These are phyloP conservation scores for Dryas alaskensis DNA, from an alignment of 306 rosid species.

Conservation along the genomic window DNA sequence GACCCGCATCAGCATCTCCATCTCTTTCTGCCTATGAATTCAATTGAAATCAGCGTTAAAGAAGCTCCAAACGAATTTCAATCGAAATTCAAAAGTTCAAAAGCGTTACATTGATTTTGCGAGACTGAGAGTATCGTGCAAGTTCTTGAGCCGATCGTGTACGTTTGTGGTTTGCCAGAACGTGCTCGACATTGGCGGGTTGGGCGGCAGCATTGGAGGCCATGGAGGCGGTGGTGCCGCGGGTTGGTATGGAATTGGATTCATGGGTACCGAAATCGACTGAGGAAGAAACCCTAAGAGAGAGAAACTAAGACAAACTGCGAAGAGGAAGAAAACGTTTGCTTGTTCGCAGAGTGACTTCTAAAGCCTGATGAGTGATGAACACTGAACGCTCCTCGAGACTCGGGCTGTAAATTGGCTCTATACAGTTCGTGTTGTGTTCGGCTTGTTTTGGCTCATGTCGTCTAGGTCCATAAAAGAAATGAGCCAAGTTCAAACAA, in stretches of 20 bases:
- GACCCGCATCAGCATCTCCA: conserved; percentile 54
- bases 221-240: conserved; percentile 29
- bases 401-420: too few species aligned
- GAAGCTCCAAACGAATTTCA: not conserved
- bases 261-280: conserved; percentile 32
- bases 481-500: too few species aligned
- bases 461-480: too few species aligned
- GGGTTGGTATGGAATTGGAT: conserved; percentile 45
- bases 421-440: too few species aligned
- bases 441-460: too few species aligned
- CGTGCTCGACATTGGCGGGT: conserved; percentile 47
- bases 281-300: not conserved
- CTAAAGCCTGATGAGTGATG: too few species aligned
- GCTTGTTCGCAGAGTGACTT: not conserved
- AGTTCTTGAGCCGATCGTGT: conserved; percentile 40
- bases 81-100: not conserved
- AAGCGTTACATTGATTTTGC: conserved; percentile 61
- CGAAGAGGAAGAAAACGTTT: not conserved
- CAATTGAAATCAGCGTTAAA: not conserved
- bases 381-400: too few species aligned
- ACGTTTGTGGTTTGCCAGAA: conserved; percentile 70
- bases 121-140: conserved; percentile 64
- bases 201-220: conserved; percentile 48
- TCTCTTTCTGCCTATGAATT: conserved; percentile 61
- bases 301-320: not conserved